Base-by-base conservation (phyloP, 2,329 filamentous ascomycete species). In the Venturia effusa region DNA sequence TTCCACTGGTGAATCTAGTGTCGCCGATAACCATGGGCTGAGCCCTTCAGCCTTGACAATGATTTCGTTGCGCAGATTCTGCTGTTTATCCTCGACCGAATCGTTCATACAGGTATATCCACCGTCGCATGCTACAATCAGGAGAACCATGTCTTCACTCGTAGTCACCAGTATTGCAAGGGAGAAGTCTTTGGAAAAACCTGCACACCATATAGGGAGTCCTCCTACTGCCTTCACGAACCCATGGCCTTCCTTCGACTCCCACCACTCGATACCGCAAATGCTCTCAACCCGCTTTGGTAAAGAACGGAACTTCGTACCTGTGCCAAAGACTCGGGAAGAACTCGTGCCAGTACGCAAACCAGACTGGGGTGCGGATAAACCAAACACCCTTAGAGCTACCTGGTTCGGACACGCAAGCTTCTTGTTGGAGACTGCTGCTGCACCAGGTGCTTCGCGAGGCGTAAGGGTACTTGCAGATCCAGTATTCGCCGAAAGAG, bases 381-480 rank as follows among this genome's bases (percentile, higher is more conserved):
- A 70, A 30, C 62, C 69, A 32, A 68, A 71, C 30, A 68, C 65
- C 19, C 66, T 78, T 27, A 78, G 78, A 67, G 78, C 78, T 4
- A 81, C 79, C 15, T 82, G 80, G 80, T 74, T 82, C 30, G 80
- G 80, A 0, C 80, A 82, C 70, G 79, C 80, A 1, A 77, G 75
- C 41, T 81, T 80, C 66, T 67, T 82, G 15, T 67, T 82, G 22
- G 79, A 81, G 66, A 77, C 76, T 6, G 70, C 74, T 3, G 70
- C 66, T 19, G 64, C 65, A 3, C 62, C 67, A 5, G 73, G 71
- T 11, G 68, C 65, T 10, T 41, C 63, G 4, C 70, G 80, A 65
- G 77, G 77, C 4, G 68, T 80, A 30, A 73, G 79, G 4, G 72
- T 83, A 22, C 70, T 84, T 2, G 77, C 82, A 43, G 82, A 84